These are phyloP conservation scores for Chalciporus pseudorubinellus DNA, from an alignment of 768 basidiomycete genomes.

Conservation along the genomic window DNA sequence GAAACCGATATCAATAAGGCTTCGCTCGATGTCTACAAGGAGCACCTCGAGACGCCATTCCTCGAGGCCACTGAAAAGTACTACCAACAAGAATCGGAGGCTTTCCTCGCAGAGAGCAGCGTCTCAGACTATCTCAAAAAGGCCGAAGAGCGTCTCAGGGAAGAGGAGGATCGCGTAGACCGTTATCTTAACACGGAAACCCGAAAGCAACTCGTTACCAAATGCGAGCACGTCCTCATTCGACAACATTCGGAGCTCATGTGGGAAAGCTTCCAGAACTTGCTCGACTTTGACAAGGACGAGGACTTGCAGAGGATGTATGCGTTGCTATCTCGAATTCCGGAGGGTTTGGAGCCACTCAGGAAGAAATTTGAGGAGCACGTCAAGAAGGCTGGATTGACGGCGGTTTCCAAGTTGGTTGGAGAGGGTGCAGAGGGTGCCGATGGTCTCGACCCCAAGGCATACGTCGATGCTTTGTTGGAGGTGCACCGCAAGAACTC, in stretches of 20 bases:
- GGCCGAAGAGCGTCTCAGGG: constrained; percentile 86
- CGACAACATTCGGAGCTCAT: constrained; percentile 79
- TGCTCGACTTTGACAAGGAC: constrained; percentile 91
- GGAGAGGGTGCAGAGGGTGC: constrained; percentile 52
- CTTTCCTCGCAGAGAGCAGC: constrained; percentile 83
- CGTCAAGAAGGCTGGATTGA: constrained; percentile 86
- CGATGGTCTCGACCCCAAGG: constrained; percentile 82
- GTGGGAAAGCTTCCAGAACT: constrained; percentile 89
- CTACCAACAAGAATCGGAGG: constrained; percentile 89
- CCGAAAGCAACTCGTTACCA: constrained; percentile 71
- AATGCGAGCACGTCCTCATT: constrained; percentile 92
- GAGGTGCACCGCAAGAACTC: constrained; percentile 91
- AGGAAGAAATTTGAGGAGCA: constrained; percentile 93
- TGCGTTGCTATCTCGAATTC: constrained; percentile 83
- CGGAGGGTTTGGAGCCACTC: constrained; percentile 86
- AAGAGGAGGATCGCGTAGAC: constrained; percentile 95
- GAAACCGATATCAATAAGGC: constrained; percentile 89
- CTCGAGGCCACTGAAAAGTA: constrained; percentile 85
- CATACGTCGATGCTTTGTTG: constrained; percentile 89
- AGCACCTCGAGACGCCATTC: constrained; percentile 89
- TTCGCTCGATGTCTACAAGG: constrained; percentile 90
- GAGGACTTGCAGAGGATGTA: constrained; percentile 97
- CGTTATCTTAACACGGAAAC: constrained; percentile 90
- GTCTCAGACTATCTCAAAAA: constrained; percentile 95
- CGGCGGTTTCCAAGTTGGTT: constrained; percentile 71